These are phyloP conservation scores for Zymoseptoria brevis DNA, from an alignment of 2,329 filamentous ascomycete species.

Conservation along the genomic window DNA sequence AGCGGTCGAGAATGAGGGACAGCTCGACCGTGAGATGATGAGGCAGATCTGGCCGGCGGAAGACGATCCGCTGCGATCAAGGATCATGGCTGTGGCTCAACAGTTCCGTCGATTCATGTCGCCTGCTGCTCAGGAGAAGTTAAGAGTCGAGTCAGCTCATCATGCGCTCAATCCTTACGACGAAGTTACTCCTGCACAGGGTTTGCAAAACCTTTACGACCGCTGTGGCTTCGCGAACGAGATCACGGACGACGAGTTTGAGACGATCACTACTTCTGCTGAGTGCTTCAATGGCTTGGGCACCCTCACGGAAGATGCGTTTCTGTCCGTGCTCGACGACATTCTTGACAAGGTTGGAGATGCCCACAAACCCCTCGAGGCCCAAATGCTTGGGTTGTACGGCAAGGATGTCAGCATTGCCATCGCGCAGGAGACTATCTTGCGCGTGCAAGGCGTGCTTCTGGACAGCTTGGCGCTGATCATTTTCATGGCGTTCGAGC, in stretches of 20 bases:
- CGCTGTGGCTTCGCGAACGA: constrained; percentile 69
- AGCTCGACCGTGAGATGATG: constrained; percentile 1
- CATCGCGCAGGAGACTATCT: constrained; percentile 69
- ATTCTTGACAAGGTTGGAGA: constrained; percentile 37
- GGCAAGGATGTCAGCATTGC: constrained; percentile 68
- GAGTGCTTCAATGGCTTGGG: constrained; percentile 56
- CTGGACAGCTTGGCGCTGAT: constrained; percentile 77
- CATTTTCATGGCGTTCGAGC: constrained; percentile 77
- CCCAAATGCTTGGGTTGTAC: constrained; percentile 58
- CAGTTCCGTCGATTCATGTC: constrained; percentile 12
- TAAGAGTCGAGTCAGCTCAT: constrained; percentile 7
- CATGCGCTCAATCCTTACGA: constrained; percentile 10
- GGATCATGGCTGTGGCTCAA: constrained; percentile 16
- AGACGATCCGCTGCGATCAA: constrained; percentile 19
- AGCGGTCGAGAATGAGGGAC: constrained; percentile 1
- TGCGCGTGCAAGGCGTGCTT: constrained; percentile 64
- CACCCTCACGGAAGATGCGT: constrained; percentile 42
- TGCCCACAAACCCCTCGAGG: constrained; percentile 32
- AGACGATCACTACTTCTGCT: constrained; percentile 59
- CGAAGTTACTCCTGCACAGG: constrained; percentile 47
- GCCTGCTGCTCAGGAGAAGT: constrained; percentile 10
- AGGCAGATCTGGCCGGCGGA: constrained; percentile 28
- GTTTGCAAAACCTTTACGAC: constrained; percentile 71
- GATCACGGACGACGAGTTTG: constrained; percentile 73
- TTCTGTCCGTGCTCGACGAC: constrained; percentile 42